Evolutionary conservation across 306 rosid species (phyloP).

Genomic region (Senna siamea): DNA sequence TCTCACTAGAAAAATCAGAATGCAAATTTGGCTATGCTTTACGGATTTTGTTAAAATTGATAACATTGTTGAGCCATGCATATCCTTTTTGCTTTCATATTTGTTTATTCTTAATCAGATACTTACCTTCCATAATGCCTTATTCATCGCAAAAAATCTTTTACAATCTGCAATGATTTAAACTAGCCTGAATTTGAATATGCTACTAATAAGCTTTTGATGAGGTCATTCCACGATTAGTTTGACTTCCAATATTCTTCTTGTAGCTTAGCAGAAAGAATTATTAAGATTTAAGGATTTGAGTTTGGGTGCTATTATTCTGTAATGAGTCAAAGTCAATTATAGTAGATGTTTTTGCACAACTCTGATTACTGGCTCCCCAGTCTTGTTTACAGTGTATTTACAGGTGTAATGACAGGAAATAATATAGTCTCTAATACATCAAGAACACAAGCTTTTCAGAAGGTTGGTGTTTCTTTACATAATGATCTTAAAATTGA

Average conservation of each 20-base stretch:
- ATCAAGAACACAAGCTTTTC: not conserved
- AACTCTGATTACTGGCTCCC: not conserved
- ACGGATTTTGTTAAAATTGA: not conserved
- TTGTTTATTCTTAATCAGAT: not conserved
- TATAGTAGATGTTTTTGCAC: not conserved
- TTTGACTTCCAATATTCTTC: not conserved
- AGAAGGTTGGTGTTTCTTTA: not conserved
- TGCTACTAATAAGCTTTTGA: constrained; percentile 5
- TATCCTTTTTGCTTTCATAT: not conserved
- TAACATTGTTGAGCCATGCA: not conserved
- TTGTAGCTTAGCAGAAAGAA: not conserved
- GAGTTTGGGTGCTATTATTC: not conserved
- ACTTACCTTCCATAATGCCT: not conserved
- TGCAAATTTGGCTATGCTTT: not conserved
- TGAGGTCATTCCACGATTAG: not conserved
- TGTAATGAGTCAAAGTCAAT: not conserved
- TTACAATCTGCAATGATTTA: not conserved
- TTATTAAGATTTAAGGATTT: not conserved
- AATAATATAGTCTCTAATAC: not conserved
- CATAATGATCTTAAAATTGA: constrained; percentile 7
- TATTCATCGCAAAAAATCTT: not conserved
- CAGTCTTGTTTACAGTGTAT: not conserved
- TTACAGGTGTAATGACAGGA: not conserved
- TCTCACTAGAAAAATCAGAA: not conserved
- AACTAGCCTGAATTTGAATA: not conserved